Percentiles rank a stretch among this genome's conserved stretches.
phyloP scores from a whole-genome alignment of 2,329 filamentous ascomycete species.

The Colletotrichum graminicola region DNA sequence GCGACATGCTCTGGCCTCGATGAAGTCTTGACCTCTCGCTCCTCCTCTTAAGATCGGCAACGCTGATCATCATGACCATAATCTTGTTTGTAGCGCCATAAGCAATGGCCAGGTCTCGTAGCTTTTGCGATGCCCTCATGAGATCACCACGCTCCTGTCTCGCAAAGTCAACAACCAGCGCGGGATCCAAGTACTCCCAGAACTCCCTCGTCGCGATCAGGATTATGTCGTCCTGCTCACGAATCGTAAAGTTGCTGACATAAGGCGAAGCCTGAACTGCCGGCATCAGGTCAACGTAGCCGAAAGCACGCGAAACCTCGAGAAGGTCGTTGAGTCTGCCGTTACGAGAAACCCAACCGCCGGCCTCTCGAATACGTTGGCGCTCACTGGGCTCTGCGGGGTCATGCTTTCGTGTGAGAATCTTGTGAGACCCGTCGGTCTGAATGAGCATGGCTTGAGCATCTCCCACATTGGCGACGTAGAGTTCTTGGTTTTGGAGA shows the following conservation, averaged over 20 bases:
- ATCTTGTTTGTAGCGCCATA: constrained; percentile 95
- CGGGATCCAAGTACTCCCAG: constrained; percentile 93
- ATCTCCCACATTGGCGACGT: constrained; percentile 95
- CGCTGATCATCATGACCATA: constrained; percentile 98
- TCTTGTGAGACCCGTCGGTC: constrained; percentile 84
- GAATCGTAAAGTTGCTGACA: constrained; percentile 81
- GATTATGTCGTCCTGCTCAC: constrained; percentile 93
- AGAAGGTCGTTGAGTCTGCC: constrained; percentile 93
- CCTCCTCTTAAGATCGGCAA: constrained; percentile 89
- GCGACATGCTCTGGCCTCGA: constrained; percentile 85
- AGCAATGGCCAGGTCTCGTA: constrained; percentile 93
- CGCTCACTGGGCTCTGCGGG: constrained; percentile 88
- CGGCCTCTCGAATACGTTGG: constrained; percentile 90
- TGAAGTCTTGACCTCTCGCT: constrained; percentile 78
- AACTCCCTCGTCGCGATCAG: constrained; percentile 91
- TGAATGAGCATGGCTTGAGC: constrained; percentile 96
- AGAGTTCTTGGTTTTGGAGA: constrained; percentile 88
- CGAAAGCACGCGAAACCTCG: constrained; percentile 93
- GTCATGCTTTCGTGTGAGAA: constrained; percentile 92
- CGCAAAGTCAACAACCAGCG: constrained; percentile 91
- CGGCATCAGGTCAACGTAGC: constrained; percentile 92
- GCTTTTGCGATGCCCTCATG: constrained; percentile 94
- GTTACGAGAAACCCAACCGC: constrained; percentile 94
- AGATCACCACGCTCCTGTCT: constrained; percentile 87
- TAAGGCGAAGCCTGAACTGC: constrained; percentile 92